Evolutionary conservation across 1,139 yeast species (phyloP).

Genomic region (Yarrowia galli): DNA sequence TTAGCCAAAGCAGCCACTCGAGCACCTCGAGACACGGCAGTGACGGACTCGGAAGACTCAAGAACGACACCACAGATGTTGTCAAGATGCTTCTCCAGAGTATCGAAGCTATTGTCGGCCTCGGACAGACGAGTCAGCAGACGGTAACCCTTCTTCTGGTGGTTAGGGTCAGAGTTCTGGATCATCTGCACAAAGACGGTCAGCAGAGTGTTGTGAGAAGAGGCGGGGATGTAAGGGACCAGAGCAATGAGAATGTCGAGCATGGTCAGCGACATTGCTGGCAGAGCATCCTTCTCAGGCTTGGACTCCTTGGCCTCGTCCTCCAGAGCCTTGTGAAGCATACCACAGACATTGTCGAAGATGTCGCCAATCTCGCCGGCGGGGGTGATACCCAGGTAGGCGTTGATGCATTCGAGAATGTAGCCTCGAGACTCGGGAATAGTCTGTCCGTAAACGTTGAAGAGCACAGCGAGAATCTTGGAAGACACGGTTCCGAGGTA

Average conservation of each 20-base stretch:
- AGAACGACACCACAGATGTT: constrained; percentile 69
- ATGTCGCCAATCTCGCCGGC: constrained; percentile 71
- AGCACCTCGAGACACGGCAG: constrained; percentile 79
- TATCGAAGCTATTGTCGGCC: constrained; percentile 64
- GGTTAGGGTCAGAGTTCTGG: constrained; percentile 61
- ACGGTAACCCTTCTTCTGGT: constrained; percentile 92
- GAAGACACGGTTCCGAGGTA: constrained; percentile 70
- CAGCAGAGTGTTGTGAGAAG: constrained; percentile 76
- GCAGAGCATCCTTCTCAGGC: constrained; percentile 52
- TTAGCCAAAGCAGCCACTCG: constrained; percentile 73
- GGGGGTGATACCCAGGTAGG: constrained; percentile 75
- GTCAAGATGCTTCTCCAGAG: constrained; percentile 59
- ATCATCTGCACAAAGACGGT: constrained; percentile 78
- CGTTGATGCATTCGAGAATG: constrained; percentile 84
- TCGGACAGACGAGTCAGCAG: constrained; percentile 75
- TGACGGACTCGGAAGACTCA: constrained; percentile 65
- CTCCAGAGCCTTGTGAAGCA: constrained; percentile 77
- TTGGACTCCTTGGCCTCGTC: constrained; percentile 55
- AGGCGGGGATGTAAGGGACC: constrained; percentile 78
- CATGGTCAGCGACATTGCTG: constrained; percentile 79
- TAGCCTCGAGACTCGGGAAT: constrained; percentile 82
- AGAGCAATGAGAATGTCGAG: constrained; percentile 89
- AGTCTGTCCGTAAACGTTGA: constrained; percentile 90
- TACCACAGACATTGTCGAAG: constrained; percentile 83
- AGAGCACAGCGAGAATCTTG: constrained; percentile 82